A percentile compares a stretch with the other conserved stretches of the same genome.
Evolutionary conservation across 2,329 filamentous ascomycete genomes (phyloP).

Genomic region (Raffaelea ambrosiae): DNA sequence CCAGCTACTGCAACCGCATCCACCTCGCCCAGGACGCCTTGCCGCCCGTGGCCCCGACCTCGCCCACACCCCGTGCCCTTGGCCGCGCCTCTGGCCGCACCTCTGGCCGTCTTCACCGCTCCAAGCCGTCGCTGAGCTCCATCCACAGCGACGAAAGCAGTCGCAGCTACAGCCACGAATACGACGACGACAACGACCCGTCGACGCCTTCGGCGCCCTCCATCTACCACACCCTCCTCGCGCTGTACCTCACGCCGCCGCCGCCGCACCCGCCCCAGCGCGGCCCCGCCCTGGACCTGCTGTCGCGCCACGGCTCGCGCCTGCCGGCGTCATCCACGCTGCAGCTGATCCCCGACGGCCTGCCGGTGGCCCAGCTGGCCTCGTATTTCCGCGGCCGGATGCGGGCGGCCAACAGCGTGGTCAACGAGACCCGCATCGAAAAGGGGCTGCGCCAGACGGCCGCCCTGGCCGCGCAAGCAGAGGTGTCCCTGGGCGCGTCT

Average conservation of each 20-base stretch:
- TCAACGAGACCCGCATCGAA: conserved; percentile 73
- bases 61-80: background rate
- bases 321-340: conserved; percentile 82
- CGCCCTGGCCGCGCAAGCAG: conserved; percentile 66
- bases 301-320: conserved; percentile 88
- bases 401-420: conserved; percentile 69
- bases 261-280: conserved; percentile 64
- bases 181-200: conserved; percentile 28
- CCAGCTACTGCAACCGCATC: conserved; percentile 82
- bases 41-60: background rate
- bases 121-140: conserved; percentile 22
- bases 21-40: conserved; percentile 51
- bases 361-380: conserved; percentile 72
- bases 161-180: background rate
- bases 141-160: conserved; percentile 27
- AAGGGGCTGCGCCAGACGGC: conserved; percentile 69
- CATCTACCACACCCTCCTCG: conserved; percentile 86
- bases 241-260: conserved; percentile 79
- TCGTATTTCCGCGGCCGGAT: conserved; percentile 91
- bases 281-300: conserved; percentile 70
- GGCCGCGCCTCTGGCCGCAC: background rate
- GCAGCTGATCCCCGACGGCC: conserved; percentile 70
- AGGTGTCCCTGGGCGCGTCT: conserved; percentile 61
- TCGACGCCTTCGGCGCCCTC: conserved; percentile 45
- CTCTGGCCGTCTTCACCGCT: background rate